Conservation (phyloP, 208 protist genomes). For the Trypanosoma melophagium region DNA sequence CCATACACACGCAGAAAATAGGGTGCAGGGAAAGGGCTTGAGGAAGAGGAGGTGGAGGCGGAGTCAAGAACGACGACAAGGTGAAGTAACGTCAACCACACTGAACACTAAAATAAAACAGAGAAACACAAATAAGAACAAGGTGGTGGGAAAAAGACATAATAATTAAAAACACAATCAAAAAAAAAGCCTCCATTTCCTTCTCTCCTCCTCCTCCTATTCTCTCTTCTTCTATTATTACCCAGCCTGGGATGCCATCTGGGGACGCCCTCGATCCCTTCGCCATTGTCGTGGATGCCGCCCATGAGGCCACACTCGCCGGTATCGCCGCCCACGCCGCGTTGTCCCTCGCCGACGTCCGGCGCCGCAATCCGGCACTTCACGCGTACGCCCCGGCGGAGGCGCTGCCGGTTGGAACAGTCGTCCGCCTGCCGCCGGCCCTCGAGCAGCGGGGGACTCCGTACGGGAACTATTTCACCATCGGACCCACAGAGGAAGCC, state of each 20-base stretch:
- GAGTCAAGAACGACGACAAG: too few species aligned
- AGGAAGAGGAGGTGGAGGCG: too few species aligned
- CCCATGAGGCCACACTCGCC: constrained; percentile 5
- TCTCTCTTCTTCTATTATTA: neutral
- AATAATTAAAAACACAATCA: too few species aligned
- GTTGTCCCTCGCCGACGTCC: constrained; percentile 44
- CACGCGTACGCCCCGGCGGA: constrained; percentile 24
- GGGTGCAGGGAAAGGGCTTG: too few species aligned
- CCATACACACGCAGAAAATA: too few species aligned
- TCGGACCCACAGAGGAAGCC: constrained; percentile 47
- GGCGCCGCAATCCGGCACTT: constrained; percentile 48
- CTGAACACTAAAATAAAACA: too few species aligned
- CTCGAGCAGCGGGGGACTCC: constrained; percentile 26
- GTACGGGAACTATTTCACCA: constrained; percentile 41
- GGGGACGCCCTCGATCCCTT: constrained; percentile 21
- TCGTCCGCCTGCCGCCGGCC: constrained; percentile 41
- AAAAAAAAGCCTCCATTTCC: neutral
- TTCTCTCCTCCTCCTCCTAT: too few species aligned
- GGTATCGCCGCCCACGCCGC: constrained; percentile 3
- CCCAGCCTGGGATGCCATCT: neutral
- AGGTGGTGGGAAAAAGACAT: neutral
- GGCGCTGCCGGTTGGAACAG: constrained; percentile 41
- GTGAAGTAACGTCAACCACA: too few species aligned
- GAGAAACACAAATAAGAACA: neutral
- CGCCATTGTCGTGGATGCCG: constrained; percentile 10